Evolutionary conservation across 2,329 filamentous ascomycete genomes (phyloP).

Genomic region (Penicillium sp.): DNA sequence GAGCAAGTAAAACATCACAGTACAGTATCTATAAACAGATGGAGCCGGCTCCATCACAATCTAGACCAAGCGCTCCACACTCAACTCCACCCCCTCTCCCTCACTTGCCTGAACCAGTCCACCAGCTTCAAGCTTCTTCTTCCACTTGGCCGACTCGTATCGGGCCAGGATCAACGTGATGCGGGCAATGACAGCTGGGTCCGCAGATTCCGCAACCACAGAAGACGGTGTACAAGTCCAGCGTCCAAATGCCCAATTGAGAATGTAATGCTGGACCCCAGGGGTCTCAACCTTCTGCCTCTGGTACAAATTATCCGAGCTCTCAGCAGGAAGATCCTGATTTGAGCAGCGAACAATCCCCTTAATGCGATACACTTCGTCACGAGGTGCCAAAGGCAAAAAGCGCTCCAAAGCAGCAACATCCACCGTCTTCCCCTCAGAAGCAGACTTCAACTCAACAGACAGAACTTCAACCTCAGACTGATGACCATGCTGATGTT

Average conservation of each 20-base stretch:
- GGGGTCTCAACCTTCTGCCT: conserved; percentile 27
- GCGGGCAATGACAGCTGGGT: conserved; percentile 36
- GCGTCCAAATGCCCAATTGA: conserved; percentile 97
- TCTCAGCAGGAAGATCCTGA: conserved; percentile 46
- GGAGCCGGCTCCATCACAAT: background rate
- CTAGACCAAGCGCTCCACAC: conserved; percentile 38
- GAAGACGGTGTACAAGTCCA: conserved; percentile 77
- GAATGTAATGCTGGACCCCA: conserved; percentile 66
- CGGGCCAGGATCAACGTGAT: conserved; percentile 50
- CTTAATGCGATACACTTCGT: conserved; percentile 96
- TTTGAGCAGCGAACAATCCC: conserved; percentile 55
- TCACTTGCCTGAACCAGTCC: conserved; percentile 34
- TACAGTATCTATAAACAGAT: conserved; percentile 1
- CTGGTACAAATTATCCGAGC: conserved; percentile 44
- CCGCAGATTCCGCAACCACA: conserved; percentile 40
- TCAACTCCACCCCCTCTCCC: conserved; percentile 25
- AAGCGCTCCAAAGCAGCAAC: conserved; percentile 63
- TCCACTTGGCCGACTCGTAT: conserved; percentile 51
- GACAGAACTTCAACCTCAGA: conserved; percentile 89
- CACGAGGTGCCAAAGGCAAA: conserved; percentile 74
- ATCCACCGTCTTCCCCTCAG: conserved; percentile 50
- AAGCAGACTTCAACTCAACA: conserved; percentile 60
- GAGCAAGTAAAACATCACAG: conserved; percentile 4
- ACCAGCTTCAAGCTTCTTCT: conserved; percentile 46
- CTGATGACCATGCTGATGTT: conserved; percentile 62